Conservation (phyloP, 345 rosid genomes). For the Ricinus communis region DNA sequence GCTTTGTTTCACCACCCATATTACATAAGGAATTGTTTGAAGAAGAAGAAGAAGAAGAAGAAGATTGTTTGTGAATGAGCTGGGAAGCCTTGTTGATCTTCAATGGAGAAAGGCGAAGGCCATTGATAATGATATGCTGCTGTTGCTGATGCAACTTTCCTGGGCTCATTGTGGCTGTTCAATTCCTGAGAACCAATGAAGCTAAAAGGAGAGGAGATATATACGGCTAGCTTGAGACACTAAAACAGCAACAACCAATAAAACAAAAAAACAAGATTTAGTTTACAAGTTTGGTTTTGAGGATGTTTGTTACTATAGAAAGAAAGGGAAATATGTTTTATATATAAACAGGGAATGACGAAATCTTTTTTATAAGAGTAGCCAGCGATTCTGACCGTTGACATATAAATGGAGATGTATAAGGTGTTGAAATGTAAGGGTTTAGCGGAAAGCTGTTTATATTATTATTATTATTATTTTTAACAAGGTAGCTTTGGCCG, state of each 20-base stretch:
- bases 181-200: conserved; percentile 3
- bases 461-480: too few species aligned
- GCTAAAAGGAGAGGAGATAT: neutral
- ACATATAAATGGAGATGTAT: conserved; percentile 20
- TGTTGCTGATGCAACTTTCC: neutral
- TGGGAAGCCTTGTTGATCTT: conserved; percentile 22
- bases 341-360: too few species aligned
- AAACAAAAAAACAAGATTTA: conserved; percentile 3
- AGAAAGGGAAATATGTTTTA: neutral
- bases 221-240: neutral
- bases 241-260: neutral
- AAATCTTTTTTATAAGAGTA: neutral
- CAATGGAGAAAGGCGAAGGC: conserved; percentile 24
- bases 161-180: conserved; percentile 13
- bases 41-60: neutral
- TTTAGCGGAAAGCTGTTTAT: neutral
- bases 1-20: neutral
- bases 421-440: neutral
- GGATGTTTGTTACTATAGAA: neutral
- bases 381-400: conserved; percentile 81
- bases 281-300: neutral
- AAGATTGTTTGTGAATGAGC: conserved; percentile 12
- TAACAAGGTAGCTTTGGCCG: neutral
- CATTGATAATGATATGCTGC: conserved; percentile 2
- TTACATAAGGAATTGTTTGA: too few species aligned